A percentile compares a stretch with the other conserved stretches of the same genome.
These are phyloP conservation scores for Pestalotiopsis sp. DNA, from an alignment of 2,329 filamentous ascomycete species.

Conservation along the genomic window DNA sequence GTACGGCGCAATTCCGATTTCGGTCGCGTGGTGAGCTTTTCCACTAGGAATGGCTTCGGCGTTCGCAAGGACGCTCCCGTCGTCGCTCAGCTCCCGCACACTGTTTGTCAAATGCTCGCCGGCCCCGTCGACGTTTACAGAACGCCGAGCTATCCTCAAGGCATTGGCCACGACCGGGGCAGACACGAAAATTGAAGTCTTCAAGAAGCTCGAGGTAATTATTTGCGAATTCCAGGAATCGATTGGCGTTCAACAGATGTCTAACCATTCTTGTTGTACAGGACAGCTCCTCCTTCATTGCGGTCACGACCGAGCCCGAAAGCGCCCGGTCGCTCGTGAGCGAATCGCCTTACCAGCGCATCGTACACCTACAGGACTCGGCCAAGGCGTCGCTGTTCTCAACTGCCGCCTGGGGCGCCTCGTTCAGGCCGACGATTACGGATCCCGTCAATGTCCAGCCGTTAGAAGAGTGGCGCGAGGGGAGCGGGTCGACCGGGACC, in stretches of 20 bases:
- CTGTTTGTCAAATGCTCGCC: slow-evolving; percentile 56
- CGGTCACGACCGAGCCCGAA: slow-evolving; percentile 44
- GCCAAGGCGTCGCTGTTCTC: slow-evolving; percentile 11
- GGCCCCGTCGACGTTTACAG: slow-evolving; percentile 52
- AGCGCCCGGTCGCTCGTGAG: slow-evolving; percentile 43
- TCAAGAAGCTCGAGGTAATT: slow-evolving; percentile 49
- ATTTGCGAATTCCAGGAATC: background rate
- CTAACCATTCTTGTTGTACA: slow-evolving; percentile 24
- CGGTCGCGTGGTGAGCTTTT: background rate
- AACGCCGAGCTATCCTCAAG: slow-evolving; percentile 58
- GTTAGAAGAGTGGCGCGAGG: background rate
- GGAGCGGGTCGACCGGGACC: background rate
- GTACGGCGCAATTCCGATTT: background rate
- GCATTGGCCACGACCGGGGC: slow-evolving; percentile 50
- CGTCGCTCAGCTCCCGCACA: slow-evolving; percentile 30
- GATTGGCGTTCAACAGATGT: background rate
- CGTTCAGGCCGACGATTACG: slow-evolving; percentile 27
- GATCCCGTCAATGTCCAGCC: slow-evolving; percentile 25
- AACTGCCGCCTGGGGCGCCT: slow-evolving; percentile 28
- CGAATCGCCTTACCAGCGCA: slow-evolving; percentile 52
- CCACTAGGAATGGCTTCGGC: slow-evolving; percentile 14
- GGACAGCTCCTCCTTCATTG: slow-evolving; percentile 54
- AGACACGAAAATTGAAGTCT: slow-evolving; percentile 48
- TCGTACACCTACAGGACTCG: slow-evolving; percentile 32
- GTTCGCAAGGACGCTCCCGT: slow-evolving; percentile 31